Evolutionary conservation across 768 basidiomycete species (phyloP).

Genomic region (Plicaturopsis crispa): DNA sequence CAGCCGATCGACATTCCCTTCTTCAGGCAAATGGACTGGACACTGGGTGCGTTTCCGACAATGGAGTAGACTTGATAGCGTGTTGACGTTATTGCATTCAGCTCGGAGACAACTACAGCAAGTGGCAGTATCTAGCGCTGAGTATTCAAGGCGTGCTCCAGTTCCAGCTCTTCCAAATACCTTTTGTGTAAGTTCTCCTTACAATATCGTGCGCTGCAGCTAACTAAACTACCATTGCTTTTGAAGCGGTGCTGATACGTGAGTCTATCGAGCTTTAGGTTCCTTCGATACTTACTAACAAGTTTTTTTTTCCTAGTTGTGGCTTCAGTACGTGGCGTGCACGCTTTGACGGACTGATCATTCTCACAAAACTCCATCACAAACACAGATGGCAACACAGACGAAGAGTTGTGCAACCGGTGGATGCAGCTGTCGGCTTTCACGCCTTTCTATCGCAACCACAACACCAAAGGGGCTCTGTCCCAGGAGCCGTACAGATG

Average conservation of each 20-base stretch:
- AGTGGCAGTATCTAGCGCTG: constrained; percentile 65
- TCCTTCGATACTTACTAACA: not conserved
- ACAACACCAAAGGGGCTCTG: constrained; percentile 57
- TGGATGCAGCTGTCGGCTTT: constrained; percentile 89
- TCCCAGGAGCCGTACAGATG: constrained; percentile 79
- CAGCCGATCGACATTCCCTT: constrained; percentile 61
- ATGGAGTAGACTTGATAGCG: no score
- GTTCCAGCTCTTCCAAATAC: constrained; percentile 80
- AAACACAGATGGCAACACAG: constrained; percentile 47
- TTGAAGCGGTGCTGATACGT: constrained; percentile 77
- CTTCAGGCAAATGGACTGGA: constrained; percentile 62
- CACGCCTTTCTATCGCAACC: constrained; percentile 77
- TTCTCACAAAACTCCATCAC: no score
- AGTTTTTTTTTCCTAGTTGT: no score
- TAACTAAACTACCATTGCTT: no score
- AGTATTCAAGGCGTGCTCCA: constrained; percentile 73
- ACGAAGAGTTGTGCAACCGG: constrained; percentile 76
- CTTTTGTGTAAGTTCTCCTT: no score
- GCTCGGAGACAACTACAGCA: constrained; percentile 74
- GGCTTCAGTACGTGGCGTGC: constrained; percentile 41
- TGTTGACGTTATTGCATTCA: constrained; percentile 16
- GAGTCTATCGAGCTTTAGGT: not conserved
- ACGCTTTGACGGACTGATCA: constrained; percentile 13
- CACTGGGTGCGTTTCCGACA: constrained; percentile 55
- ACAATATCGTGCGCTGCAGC: no score